phyloP scores from a whole-genome alignment of 306 rosid species.

The Pterocarpus macrocarpus region DNA sequence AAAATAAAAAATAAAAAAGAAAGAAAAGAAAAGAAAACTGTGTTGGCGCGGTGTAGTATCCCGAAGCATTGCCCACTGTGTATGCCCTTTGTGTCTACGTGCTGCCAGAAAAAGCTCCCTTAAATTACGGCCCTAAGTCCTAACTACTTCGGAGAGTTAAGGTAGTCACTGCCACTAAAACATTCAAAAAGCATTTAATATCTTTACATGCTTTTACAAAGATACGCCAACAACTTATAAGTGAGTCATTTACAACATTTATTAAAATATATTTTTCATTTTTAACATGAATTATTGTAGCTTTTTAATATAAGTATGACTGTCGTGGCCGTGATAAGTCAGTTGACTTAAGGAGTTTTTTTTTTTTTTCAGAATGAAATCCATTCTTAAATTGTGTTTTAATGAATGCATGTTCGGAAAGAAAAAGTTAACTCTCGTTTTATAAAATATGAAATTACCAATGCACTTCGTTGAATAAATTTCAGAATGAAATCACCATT shows the following conservation, averaged over 20 bases:
- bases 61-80: slow-evolving; percentile 47
- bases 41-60: slow-evolving; percentile 9
- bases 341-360: background rate
- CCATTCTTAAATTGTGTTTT: no score
- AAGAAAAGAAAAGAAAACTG: background rate
- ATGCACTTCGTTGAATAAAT: no score
- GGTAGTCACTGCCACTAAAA: background rate
- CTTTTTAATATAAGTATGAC: background rate
- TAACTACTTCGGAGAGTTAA: slow-evolving; percentile 5
- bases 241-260: background rate
- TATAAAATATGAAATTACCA: no score
- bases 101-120: slow-evolving; percentile 47
- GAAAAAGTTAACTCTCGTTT: no score
- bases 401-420: no score
- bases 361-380: background rate
- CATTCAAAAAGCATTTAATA: slow-evolving; percentile 18
- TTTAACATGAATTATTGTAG: background rate
- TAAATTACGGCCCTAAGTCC: slow-evolving; percentile 28
- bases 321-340: background rate
- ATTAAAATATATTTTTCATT: background rate
- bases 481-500: no score
- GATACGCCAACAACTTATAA: background rate
- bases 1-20: no score
- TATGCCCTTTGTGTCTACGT: background rate
- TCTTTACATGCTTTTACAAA: slow-evolving; percentile 22